Evolutionary conservation across 2,329 filamentous ascomycete genomes (phyloP).

Genomic region (Teratosphaeria zuluensis): DNA sequence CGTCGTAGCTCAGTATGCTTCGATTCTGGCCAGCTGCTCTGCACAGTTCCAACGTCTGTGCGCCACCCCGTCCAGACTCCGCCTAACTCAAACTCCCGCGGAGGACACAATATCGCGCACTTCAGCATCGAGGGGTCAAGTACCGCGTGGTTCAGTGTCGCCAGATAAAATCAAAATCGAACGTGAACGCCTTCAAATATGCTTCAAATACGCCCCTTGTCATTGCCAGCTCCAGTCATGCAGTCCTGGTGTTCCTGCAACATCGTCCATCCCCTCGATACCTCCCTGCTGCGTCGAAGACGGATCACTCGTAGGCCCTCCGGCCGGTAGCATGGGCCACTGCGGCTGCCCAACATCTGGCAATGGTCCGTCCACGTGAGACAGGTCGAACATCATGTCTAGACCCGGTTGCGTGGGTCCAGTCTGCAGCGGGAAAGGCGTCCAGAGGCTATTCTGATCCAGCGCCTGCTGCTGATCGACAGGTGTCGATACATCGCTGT

Average conservation of each 20-base stretch:
- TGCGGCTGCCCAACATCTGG: slow-evolving; percentile 3
- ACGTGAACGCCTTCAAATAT: background rate
- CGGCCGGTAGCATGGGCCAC: slow-evolving; percentile 2
- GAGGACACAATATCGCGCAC: background rate
- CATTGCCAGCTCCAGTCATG: slow-evolving; percentile 11
- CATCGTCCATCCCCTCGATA: slow-evolving; percentile 8
- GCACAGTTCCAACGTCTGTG: background rate
- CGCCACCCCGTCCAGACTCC: too few relatives aligned
- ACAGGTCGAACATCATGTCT: slow-evolving; percentile 10
- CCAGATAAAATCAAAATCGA: background rate
- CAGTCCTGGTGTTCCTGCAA: background rate
- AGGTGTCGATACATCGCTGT: slow-evolving; percentile 14
- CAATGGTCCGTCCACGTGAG: slow-evolving; percentile 4
- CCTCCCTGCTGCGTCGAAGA: slow-evolving; percentile 9
- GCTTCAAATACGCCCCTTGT: background rate
- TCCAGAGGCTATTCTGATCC: slow-evolving; percentile 25
- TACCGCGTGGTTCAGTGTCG: background rate
- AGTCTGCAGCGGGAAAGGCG: slow-evolving; percentile 31
- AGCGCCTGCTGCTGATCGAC: slow-evolving; percentile 10
- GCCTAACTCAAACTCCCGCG: background rate
- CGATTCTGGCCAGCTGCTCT: background rate
- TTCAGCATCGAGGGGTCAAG: too few relatives aligned
- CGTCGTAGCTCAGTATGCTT: too few relatives aligned
- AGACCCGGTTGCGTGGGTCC: slow-evolving; percentile 22
- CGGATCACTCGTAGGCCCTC: background rate